Percentiles rank a stretch among this genome's conserved stretches.
phyloP scores from a whole-genome alignment of 1,284 basidiomycete species.

The Puccinia polysora region DNA sequence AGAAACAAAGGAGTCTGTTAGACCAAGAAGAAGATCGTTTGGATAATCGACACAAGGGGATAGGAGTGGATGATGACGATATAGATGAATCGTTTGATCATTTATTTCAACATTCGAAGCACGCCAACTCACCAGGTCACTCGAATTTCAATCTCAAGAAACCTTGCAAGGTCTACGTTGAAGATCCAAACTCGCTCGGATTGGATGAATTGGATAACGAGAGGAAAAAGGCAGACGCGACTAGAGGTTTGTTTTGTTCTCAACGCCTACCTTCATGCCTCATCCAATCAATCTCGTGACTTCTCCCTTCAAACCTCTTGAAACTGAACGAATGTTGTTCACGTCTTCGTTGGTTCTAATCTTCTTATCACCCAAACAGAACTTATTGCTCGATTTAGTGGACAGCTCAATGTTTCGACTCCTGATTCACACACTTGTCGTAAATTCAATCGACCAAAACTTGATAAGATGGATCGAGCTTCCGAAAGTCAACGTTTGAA shows the following conservation, averaged over 20 bases:
- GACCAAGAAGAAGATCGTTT: not conserved
- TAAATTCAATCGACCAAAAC: too few species aligned
- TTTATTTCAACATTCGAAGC: slow-evolving; percentile 17
- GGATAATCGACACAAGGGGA: not conserved
- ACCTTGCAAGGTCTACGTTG: slow-evolving; percentile 3
- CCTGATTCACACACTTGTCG: not conserved
- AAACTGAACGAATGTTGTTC: too few species aligned
- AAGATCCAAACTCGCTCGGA: slow-evolving; percentile 2
- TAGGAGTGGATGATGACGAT: slow-evolving; percentile 14
- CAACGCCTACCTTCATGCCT: not conserved
- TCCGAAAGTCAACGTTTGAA: too few species aligned
- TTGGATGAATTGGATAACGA: slow-evolving; percentile 32
- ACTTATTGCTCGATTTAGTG: slow-evolving; percentile 8
- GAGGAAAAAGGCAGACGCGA: slow-evolving; percentile 36
- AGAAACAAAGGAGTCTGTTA: slow-evolving; percentile 11
- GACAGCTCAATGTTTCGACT: too few species aligned
- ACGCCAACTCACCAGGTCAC: not conserved
- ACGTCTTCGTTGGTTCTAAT: too few species aligned
- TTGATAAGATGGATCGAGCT: too few species aligned
- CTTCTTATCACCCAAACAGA: too few species aligned
- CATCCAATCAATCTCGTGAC: not conserved
- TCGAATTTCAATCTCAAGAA: not conserved
- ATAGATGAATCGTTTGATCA: slow-evolving; percentile 31
- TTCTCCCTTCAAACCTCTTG: not conserved
- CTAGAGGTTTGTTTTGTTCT: slow-evolving; percentile 22